Evolutionary conservation across 2,329 filamentous ascomycete species (phyloP).

Genomic region (Hypomyces perniciosus): DNA sequence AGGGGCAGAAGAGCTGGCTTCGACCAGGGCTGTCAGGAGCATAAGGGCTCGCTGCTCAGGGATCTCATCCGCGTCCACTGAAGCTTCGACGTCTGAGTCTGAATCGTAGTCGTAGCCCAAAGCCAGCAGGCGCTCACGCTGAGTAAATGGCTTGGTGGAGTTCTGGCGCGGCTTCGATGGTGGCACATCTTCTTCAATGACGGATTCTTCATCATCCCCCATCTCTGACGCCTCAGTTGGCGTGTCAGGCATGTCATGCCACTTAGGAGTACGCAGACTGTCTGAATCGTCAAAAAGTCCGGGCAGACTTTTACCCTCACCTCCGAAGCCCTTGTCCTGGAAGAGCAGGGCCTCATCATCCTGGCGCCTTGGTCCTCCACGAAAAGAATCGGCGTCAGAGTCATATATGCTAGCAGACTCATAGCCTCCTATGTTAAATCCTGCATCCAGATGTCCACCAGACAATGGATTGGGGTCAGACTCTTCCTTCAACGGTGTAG

Average conservation of each 20-base stretch:
- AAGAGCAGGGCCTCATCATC: conserved; percentile 35
- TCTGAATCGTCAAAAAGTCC: conserved; percentile 17
- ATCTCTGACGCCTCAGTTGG: conserved; percentile 6
- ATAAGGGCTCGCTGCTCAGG: conserved; percentile 7
- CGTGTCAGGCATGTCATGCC: neutral
- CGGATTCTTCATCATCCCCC: conserved; percentile 2
- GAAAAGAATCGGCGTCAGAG: conserved; percentile 31
- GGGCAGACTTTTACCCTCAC: conserved; percentile 28
- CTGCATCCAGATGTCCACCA: neutral
- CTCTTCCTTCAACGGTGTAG: conserved; percentile 3
- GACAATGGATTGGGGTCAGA: neutral
- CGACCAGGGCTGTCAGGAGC: conserved; percentile 1
- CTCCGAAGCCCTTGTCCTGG: conserved; percentile 29
- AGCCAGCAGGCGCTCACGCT: conserved; percentile 18
- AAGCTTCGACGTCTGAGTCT: conserved; percentile 13
- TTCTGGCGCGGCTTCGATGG: neutral
- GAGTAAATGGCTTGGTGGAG: conserved; percentile 11
- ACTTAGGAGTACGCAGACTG: conserved; percentile 2
- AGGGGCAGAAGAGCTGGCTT: neutral
- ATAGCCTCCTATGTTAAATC: conserved; percentile 6
- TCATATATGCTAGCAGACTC: conserved; percentile 12
- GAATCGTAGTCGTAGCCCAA: conserved; percentile 22
- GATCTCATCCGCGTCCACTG: conserved; percentile 2
- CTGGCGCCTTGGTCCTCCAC: conserved; percentile 14
- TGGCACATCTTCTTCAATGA: conserved; percentile 2